phyloP scores from a whole-genome alignment of 805 yeast species.

The Tetrapisispora nanseiensis region DNA sequence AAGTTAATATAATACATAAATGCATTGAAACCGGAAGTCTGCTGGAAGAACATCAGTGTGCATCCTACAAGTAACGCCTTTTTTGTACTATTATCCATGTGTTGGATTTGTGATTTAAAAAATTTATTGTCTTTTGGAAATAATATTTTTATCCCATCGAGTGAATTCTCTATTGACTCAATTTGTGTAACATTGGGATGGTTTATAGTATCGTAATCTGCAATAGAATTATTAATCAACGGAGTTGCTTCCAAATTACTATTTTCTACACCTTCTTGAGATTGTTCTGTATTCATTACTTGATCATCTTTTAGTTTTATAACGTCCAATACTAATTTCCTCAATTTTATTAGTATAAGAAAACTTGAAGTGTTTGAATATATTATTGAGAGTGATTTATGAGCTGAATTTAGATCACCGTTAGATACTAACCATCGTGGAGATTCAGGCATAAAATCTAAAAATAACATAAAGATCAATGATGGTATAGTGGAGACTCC shows the following conservation, averaged over 20 bases:
- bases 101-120: background rate
- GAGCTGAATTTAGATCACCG: conserved; percentile 29
- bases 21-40: conserved; percentile 52
- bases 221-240: background rate
- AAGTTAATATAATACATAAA: conserved; percentile 55
- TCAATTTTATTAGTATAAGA: conserved; percentile 35
- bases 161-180: background rate
- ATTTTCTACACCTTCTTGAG: background rate
- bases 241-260: background rate
- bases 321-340: conserved; percentile 39
- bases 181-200: background rate
- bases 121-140: background rate
- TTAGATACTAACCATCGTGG: conserved; percentile 37
- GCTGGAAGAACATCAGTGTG: conserved; percentile 47
- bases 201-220: background rate
- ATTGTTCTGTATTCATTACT: background rate
- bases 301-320: conserved; percentile 18
- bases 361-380: conserved; percentile 33
- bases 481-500: conserved; percentile 36
- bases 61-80: conserved; percentile 40
- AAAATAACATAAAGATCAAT: conserved; percentile 28
- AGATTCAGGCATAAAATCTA: conserved; percentile 41
- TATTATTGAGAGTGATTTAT: conserved; percentile 36
- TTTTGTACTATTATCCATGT: conserved; percentile 16
- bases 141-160: background rate